phyloP scores from a whole-genome alignment of 1,284 basidiomycete species.

The Leccinum insigne region DNA sequence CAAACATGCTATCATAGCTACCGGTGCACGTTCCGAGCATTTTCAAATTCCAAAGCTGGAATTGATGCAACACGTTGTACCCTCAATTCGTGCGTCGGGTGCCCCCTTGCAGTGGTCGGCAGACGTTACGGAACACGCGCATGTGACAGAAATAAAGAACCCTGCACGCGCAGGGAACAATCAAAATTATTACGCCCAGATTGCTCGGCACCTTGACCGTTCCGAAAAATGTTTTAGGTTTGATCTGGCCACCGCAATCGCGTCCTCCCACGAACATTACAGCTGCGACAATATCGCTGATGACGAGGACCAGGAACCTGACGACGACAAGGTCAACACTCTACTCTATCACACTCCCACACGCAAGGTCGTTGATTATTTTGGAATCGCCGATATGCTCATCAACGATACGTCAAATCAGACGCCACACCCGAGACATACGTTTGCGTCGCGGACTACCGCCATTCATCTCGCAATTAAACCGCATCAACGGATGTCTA shows the following conservation, averaged over 20 bases:
- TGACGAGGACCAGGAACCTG: neutral
- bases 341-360: neutral
- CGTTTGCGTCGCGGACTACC: neutral
- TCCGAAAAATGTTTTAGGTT: neutral
- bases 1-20: neutral
- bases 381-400: neutral
- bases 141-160: constrained; percentile 1
- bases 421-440: neutral
- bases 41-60: neutral
- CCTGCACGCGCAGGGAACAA: neutral
- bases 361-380: neutral
- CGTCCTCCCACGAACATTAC: neutral
- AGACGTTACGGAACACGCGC: neutral
- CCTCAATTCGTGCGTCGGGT: neutral
- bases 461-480: neutral
- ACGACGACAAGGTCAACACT: neutral
- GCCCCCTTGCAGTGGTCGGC: constrained; percentile 2
- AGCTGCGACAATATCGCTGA: neutral
- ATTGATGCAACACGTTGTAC: neutral
- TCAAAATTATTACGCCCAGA: constrained; percentile 1
- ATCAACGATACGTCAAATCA: neutral
- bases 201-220: neutral
- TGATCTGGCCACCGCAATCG: neutral
- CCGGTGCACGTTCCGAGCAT: neutral
- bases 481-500: neutral